Evolutionary conservation across 306 rosid genomes (phyloP).

Genomic region (Ormosia semicastrata): DNA sequence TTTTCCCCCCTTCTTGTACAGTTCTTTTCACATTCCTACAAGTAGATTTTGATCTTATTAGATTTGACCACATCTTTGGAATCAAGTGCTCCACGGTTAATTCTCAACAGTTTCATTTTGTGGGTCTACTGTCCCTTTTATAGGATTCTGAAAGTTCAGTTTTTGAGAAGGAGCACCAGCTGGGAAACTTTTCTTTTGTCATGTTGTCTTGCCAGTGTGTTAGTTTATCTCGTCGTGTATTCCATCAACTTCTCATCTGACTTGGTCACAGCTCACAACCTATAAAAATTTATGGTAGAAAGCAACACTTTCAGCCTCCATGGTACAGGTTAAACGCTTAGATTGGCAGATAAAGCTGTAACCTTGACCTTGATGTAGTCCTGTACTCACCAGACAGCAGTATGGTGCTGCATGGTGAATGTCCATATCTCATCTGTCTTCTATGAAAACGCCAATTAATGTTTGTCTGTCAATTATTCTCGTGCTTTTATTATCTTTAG

Average conservation of each 20-base stretch:
- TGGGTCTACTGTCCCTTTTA: constrained; percentile 24
- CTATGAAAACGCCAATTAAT: constrained; percentile 32
- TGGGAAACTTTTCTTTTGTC: constrained; percentile 14
- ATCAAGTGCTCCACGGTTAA: constrained; percentile 3
- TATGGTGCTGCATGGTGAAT: constrained; percentile 36
- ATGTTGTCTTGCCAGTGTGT: constrained; percentile 3
- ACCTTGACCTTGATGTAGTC: constrained; percentile 34
- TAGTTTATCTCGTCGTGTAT: background rate
- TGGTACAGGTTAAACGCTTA: background rate
- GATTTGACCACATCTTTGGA: constrained; percentile 24
- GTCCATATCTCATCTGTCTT: constrained; percentile 42
- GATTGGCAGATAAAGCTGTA: constrained; percentile 31
- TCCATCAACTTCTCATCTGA: constrained; percentile 14
- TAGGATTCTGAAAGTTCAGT: constrained; percentile 28
- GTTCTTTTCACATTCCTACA: constrained; percentile 23
- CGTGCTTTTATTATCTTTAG: constrained; percentile 31
- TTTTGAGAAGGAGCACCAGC: background rate
- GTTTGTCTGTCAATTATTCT: constrained; percentile 50
- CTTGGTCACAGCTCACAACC: background rate
- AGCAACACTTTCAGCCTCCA: constrained; percentile 15
- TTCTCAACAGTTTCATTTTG: constrained; percentile 17
- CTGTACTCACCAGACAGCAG: constrained; percentile 40
- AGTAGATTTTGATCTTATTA: constrained; percentile 8
- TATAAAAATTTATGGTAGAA: constrained; percentile 24
- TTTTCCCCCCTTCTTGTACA: background rate